Conservation (phyloP, 768 basidiomycete genomes). For the Termitomyces sp. region DNA sequence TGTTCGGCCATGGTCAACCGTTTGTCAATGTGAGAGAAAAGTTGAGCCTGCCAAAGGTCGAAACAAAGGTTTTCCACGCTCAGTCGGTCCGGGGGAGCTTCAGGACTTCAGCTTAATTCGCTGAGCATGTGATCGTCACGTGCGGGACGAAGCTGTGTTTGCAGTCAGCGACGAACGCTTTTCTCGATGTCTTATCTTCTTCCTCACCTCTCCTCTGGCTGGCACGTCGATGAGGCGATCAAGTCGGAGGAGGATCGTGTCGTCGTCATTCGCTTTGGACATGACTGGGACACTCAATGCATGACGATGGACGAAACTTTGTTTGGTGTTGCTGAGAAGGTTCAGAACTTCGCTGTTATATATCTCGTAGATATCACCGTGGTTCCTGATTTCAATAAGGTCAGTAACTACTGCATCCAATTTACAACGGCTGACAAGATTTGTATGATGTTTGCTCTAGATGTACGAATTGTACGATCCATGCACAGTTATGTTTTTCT, state of each 20-base stretch:
- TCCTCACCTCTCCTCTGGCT: conserved; percentile 84
- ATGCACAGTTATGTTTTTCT: conserved; percentile 98
- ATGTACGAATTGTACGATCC: conserved; percentile 99
- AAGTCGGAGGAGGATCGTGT: conserved; percentile 96
- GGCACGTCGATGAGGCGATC: conserved; percentile 99
- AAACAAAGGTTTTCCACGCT: not conserved
- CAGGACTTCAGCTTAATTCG: too few species aligned
- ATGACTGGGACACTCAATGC: conserved; percentile 90
- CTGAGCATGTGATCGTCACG: not conserved
- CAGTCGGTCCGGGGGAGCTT: not conserved
- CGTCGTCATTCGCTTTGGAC: conserved; percentile 91
- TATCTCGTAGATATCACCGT: conserved; percentile 94
- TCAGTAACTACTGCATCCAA: conserved; percentile 22
- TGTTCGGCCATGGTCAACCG: conserved; percentile 6
- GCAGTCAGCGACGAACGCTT: not conserved
- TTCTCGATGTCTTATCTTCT: conserved; percentile 79
- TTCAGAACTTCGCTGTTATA: conserved; percentile 98
- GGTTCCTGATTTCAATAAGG: conserved; percentile 99
- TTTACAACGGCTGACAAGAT: not conserved
- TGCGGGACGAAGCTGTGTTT: not conserved
- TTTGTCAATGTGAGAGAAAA: not conserved
- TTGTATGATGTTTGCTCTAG: conserved; percentile 29
- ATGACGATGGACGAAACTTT: conserved; percentile 99
- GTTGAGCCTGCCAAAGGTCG: not conserved
- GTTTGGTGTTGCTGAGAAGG: conserved; percentile 87